Evolutionary conservation across 345 rosid species (phyloP).

Genomic region (Citrus reticulata): DNA sequence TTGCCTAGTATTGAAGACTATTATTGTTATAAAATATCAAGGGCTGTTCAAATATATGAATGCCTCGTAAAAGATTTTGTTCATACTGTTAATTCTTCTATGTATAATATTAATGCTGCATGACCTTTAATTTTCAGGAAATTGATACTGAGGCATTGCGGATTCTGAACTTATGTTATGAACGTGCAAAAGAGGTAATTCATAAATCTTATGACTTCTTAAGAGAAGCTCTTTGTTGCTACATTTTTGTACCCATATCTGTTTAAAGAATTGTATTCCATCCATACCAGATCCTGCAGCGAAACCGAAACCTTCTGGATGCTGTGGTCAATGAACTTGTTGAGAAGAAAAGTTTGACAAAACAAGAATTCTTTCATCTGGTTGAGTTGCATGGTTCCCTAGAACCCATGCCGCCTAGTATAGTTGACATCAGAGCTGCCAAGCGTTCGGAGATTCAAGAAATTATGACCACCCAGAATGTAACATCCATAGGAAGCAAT

Average conservation of each 20-base stretch:
- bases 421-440: constrained; percentile 60
- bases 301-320: constrained; percentile 62
- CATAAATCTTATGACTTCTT: not conserved
- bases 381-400: constrained; percentile 67
- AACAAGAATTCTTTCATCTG: constrained; percentile 63
- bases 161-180: constrained; percentile 65
- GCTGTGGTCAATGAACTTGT: constrained; percentile 67
- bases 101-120: not conserved
- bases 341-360: constrained; percentile 65
- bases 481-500: constrained; percentile 14
- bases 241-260: not conserved
- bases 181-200: constrained; percentile 76
- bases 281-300: constrained; percentile 44
- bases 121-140: constrained; percentile 43
- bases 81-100: not conserved
- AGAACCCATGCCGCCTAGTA: constrained; percentile 55
- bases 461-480: constrained; percentile 35
- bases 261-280: constrained; percentile 1
- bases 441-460: constrained; percentile 56
- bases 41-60: not conserved
- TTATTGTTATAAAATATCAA: not conserved
- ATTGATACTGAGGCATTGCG: constrained; percentile 75
- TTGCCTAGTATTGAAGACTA: not conserved
- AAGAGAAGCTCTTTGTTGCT: not conserved
- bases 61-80: not conserved